These are phyloP conservation scores for Trypanosoma vivax DNA, from an alignment of 208 protist genomes.

Conservation along the genomic window DNA sequence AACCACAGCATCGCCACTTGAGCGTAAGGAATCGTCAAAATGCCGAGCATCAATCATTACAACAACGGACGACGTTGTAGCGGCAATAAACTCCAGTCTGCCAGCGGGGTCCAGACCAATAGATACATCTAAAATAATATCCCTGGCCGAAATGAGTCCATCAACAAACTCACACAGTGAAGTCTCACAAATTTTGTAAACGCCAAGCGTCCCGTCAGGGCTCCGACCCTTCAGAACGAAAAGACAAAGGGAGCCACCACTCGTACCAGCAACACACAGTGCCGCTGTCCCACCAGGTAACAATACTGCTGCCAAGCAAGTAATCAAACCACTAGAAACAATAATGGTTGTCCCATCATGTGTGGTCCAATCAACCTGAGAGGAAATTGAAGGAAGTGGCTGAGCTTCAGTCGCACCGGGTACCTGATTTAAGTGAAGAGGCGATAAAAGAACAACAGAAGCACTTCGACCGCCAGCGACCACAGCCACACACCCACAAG, in stretches of 20 bases:
- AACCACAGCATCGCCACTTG: conserved; percentile 30
- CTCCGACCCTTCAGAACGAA: conserved; percentile 28
- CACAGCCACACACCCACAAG: conserved; percentile 13
- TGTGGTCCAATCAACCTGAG: too few species aligned
- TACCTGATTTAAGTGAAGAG: neutral
- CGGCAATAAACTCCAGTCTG: conserved; percentile 48
- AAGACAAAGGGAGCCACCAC: conserved; percentile 30
- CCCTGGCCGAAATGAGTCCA: conserved; percentile 22
- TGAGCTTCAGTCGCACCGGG: neutral
- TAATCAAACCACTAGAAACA: conserved; percentile 18
- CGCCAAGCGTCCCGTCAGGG: conserved; percentile 4
- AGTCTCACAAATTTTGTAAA: conserved; percentile 34
- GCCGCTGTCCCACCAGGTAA: conserved; percentile 34
- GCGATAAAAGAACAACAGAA: conserved; percentile 9
- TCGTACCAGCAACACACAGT: conserved; percentile 56
- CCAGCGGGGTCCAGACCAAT: conserved; percentile 60
- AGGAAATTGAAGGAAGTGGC: neutral
- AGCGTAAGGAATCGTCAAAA: conserved; percentile 19
- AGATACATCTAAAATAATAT: conserved; percentile 33
- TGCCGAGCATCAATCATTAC: conserved; percentile 36
- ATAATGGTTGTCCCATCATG: neutral
- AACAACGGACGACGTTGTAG: conserved; percentile 30
- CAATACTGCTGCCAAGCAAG: conserved; percentile 25
- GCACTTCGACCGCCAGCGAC: conserved; percentile 15
- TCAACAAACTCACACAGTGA: conserved; percentile 22